These are phyloP conservation scores for Excoecaria cochinchinensis DNA, from an alignment of 345 rosid species.

Conservation along the genomic window DNA sequence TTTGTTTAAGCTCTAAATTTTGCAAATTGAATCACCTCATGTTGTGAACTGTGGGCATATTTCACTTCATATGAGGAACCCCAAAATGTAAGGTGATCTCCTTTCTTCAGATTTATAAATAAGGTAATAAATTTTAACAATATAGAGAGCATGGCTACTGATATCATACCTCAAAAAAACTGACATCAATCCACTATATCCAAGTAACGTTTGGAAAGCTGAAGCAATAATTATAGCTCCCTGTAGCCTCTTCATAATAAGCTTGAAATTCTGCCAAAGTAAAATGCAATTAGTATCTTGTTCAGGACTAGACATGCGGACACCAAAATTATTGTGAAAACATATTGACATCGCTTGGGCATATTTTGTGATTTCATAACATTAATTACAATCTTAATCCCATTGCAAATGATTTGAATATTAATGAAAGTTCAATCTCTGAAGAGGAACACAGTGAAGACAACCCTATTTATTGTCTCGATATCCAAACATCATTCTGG, in stretches of 20 bases:
- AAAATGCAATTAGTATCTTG: constrained; percentile 15
- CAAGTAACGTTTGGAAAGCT: constrained; percentile 79
- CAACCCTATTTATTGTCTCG: background rate
- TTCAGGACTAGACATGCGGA: background rate
- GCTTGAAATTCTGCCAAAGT: constrained; percentile 77
- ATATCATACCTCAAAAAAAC: constrained; percentile 53
- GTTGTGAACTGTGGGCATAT: background rate
- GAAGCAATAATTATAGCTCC: constrained; percentile 91
- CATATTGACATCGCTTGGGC: background rate
- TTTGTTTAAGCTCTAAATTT: background rate
- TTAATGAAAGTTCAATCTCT: background rate
- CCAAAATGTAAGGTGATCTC: background rate
- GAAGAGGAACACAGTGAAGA: background rate
- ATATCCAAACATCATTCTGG: background rate
- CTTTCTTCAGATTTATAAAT: background rate
- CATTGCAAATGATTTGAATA: background rate
- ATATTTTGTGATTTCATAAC: background rate
- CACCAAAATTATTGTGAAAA: background rate
- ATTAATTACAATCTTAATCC: background rate
- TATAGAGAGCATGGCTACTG: background rate
- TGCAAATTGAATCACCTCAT: background rate
- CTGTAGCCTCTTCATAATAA: constrained; percentile 89
- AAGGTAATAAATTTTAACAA: background rate
- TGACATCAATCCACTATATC: constrained; percentile 90
- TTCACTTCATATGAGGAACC: background rate